Conservation (phyloP, 1,284 basidiomycete species). For the Irpex sp. region DNA sequence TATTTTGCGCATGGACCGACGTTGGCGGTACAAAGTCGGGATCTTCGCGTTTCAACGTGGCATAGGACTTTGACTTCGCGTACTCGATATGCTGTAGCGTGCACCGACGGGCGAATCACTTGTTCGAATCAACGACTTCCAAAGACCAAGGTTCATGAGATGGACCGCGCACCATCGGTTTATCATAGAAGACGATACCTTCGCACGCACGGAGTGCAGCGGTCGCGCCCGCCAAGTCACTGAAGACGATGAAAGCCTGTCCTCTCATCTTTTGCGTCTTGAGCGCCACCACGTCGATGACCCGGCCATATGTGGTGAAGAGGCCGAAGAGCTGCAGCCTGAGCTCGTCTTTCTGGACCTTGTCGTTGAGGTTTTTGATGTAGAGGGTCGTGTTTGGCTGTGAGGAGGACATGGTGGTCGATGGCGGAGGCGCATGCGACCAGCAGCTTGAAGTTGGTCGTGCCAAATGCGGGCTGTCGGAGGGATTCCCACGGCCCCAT, state of each 20-base stretch:
- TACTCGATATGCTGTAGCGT: constrained; percentile 76
- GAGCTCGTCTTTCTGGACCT: constrained; percentile 92
- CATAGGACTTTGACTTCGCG: constrained; percentile 82
- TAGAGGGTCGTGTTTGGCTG: constrained; percentile 90
- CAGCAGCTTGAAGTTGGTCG: not conserved
- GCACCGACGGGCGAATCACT: constrained; percentile 14
- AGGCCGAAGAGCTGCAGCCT: constrained; percentile 82
- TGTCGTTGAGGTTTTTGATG: constrained; percentile 92
- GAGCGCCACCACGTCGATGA: constrained; percentile 94
- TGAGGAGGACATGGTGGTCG: constrained; percentile 24
- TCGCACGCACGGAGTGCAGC: constrained; percentile 88
- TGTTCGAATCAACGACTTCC: constrained; percentile 29
- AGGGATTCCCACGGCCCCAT: constrained; percentile 10
- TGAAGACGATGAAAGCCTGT: constrained; percentile 96
- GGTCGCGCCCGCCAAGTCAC: constrained; percentile 84
- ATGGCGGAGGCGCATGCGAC: not conserved
- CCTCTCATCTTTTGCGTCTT: constrained; percentile 87
- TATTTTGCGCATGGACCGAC: constrained; percentile 47
- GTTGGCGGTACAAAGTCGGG: constrained; percentile 70
- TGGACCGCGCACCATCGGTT: constrained; percentile 68
- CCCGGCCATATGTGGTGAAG: constrained; percentile 90
- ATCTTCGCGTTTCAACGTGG: constrained; percentile 71
- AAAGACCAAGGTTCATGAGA: constrained; percentile 23
- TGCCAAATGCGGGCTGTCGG: not conserved
- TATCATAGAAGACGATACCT: constrained; percentile 92